phyloP scores from a whole-genome alignment of 1,284 basidiomycete species.

The Marasmius sp. region DNA sequence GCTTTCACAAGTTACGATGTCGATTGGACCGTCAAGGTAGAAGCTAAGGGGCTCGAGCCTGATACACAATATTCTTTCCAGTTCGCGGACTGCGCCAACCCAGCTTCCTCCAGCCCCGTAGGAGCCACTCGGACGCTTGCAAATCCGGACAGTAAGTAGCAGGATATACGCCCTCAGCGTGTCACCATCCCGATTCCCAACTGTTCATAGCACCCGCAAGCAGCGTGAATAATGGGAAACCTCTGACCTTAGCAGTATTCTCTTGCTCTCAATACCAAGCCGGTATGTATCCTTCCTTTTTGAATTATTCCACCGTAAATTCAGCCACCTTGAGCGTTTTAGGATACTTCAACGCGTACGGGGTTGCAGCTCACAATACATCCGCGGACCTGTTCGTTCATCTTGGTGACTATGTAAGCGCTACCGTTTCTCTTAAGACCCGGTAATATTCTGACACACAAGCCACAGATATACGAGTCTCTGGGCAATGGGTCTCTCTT shows the following conservation, averaged over 20 bases:
- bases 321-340: slow-evolving; percentile 11
- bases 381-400: slow-evolving; percentile 62
- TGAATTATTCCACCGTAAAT: background rate
- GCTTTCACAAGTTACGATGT: slow-evolving; percentile 65
- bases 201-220: slow-evolving; percentile 42
- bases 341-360: slow-evolving; percentile 74
- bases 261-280: slow-evolving; percentile 59
- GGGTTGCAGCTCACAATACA: slow-evolving; percentile 56
- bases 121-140: slow-evolving; percentile 53
- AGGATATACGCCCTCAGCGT: background rate
- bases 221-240: slow-evolving; percentile 55
- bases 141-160: slow-evolving; percentile 40
- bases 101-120: slow-evolving; percentile 43
- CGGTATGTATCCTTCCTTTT: slow-evolving; percentile 27
- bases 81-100: slow-evolving; percentile 58
- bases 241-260: slow-evolving; percentile 56
- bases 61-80: slow-evolving; percentile 63
- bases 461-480: slow-evolving; percentile 50
- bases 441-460: background rate
- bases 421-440: background rate
- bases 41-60: slow-evolving; percentile 50
- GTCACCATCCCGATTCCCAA: background rate
- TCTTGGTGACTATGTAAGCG: slow-evolving; percentile 60
- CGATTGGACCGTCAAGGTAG: slow-evolving; percentile 66
- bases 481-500: slow-evolving; percentile 41